Evolutionary conservation across 169 alveolate species (phyloP).

Genomic region (Plasmodium malariae): DNA sequence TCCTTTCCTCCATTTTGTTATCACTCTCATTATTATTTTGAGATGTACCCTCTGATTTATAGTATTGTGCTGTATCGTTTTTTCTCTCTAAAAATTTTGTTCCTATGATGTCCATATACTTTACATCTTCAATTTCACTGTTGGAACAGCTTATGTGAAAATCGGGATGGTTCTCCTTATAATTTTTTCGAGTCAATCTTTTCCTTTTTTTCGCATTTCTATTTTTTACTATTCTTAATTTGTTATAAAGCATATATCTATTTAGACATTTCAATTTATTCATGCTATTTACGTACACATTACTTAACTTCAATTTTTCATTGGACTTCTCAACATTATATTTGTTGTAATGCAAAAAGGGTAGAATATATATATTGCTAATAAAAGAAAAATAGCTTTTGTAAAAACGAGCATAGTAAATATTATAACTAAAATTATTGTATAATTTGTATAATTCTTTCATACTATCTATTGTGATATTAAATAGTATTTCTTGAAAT

Average conservation of each 20-base stretch:
- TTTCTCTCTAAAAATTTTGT: neutral
- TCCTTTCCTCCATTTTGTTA: neutral
- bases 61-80: too few species aligned
- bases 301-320: conserved; percentile 42
- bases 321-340: conserved; percentile 6
- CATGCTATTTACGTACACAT: conserved; percentile 18
- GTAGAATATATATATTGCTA: conserved; percentile 26
- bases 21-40: neutral
- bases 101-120: too few species aligned
- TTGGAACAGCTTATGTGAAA: too few species aligned
- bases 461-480: conserved; percentile 49
- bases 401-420: conserved; percentile 39
- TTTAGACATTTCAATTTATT: conserved; percentile 6
- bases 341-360: conserved; percentile 33
- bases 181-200: too few species aligned
- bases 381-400: conserved; percentile 38
- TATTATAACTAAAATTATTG: conserved; percentile 40
- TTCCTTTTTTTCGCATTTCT: neutral
- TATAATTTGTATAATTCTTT: conserved; percentile 47
- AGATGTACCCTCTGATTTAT: neutral
- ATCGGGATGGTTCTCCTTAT: too few species aligned
- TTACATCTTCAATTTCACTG: too few species aligned
- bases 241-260: conserved; percentile 5
- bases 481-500: conserved; percentile 30
- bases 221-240: neutral